These are phyloP conservation scores for Trypanosoma lewisi DNA, from an alignment of 208 protist genomes.

Conservation along the genomic window DNA sequence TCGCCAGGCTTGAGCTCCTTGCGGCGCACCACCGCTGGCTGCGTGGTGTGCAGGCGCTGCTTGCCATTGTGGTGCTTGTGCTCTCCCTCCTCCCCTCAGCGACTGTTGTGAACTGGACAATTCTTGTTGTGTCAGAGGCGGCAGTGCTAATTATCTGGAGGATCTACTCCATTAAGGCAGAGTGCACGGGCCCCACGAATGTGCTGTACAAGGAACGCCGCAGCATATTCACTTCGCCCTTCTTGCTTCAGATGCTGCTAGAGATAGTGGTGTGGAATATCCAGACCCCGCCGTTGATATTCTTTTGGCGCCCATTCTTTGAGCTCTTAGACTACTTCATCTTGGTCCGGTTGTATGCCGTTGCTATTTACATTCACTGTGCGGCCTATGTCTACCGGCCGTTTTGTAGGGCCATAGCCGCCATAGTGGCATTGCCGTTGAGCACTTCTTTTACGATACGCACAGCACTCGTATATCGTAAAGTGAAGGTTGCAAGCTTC, in stretches of 20 bases:
- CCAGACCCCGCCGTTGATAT: constrained; percentile 56
- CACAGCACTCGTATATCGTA: constrained; percentile 52
- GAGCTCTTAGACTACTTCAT: constrained; percentile 68
- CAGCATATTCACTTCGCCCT: constrained; percentile 71
- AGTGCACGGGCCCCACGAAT: constrained; percentile 59
- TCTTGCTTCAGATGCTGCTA: constrained; percentile 58
- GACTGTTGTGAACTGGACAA: constrained; percentile 53
- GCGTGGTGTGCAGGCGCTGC: constrained; percentile 61
- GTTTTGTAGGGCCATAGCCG: constrained; percentile 65
- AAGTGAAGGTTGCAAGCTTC: constrained; percentile 25
- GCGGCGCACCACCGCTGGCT: constrained; percentile 69
- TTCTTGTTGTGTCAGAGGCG: constrained; percentile 48
- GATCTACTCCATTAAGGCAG: constrained; percentile 65
- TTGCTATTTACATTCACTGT: constrained; percentile 73
- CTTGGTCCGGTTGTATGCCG: constrained; percentile 65
- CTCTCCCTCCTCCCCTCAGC: constrained; percentile 46
- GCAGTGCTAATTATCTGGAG: constrained; percentile 52
- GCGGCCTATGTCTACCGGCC: constrained; percentile 61
- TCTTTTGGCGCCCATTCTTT: constrained; percentile 47
- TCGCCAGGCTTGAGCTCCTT: constrained; percentile 57
- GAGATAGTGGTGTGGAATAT: constrained; percentile 70
- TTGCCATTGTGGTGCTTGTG: constrained; percentile 56
- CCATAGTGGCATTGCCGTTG: constrained; percentile 44
- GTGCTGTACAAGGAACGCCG: constrained; percentile 44
- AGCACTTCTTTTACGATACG: constrained; percentile 66